Evolutionary conservation across 2,329 filamentous ascomycete species (phyloP).

Genomic region (Penicillium sp.): DNA sequence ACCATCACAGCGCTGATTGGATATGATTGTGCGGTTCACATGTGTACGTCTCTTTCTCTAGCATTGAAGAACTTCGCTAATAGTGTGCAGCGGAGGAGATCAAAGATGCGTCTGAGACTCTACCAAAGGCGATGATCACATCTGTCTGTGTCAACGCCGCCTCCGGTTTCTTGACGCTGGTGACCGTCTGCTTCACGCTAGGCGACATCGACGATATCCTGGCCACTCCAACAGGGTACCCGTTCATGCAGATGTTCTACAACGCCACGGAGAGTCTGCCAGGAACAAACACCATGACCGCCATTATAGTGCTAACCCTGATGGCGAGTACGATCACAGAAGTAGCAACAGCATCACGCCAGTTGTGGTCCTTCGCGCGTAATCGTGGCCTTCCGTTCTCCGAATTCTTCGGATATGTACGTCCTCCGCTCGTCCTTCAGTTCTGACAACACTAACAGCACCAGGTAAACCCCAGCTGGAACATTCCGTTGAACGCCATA

Average conservation of each 20-base stretch:
- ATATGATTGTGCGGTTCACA: conserved; percentile 14
- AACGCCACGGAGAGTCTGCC: conserved; percentile 43
- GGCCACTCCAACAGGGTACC: conserved; percentile 29
- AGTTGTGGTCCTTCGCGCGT: conserved; percentile 45
- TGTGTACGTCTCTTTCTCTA: conserved; percentile 9
- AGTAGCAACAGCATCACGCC: conserved; percentile 38
- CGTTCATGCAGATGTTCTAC: conserved; percentile 30
- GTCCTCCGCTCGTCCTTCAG: not conserved
- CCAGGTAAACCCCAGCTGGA: conserved; percentile 9
- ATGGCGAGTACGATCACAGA: conserved; percentile 39
- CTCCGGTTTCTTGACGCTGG: conserved; percentile 41
- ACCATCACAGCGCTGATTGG: conserved; percentile 7
- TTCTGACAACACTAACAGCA: not conserved
- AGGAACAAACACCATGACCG: conserved; percentile 48
- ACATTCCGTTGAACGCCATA: conserved; percentile 5
- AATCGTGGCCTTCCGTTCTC: conserved; percentile 43
- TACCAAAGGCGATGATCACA: conserved; percentile 43
- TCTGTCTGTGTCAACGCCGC: conserved; percentile 37
- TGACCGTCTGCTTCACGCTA: conserved; percentile 42
- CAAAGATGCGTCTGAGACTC: conserved; percentile 34
- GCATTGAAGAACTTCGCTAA: not conserved
- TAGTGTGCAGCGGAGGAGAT: conserved; percentile 39
- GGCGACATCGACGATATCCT: conserved; percentile 34
- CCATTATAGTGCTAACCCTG: conserved; percentile 40
- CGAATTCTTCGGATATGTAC: conserved; percentile 17